Evolutionary conservation across 169 alveolate species (phyloP), one percentile per base, ranked within the genome.

Genomic region (Plasmodium gaboni): DNA sequence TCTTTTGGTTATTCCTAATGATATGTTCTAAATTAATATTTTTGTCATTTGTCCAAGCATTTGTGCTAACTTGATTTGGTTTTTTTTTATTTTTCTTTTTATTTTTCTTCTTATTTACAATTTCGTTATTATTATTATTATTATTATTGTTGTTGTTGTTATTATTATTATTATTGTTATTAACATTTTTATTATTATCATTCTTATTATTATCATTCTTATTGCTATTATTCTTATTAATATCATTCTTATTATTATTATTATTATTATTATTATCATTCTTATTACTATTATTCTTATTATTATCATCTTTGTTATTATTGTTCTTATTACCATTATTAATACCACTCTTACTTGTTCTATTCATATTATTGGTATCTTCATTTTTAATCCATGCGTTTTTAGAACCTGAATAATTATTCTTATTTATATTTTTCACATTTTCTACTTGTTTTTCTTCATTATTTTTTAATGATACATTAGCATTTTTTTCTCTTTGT

Each of bases 341-440:
- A 55, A 15, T 55, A 10, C 22, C 64, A 55, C 15, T 13, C 22
- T 15, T 13, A 55, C 17, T 2, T 13, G 64, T 8, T 15, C 17
- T 32, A 32, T 32, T 32, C 44, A 32, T 32, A 32, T 32, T 32
- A 32, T 32, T 32, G 44, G 9, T 32, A 32, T 8, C 44, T 32
- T 32, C 44, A 32, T 32, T 72, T 50, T 28, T 51, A 22, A 42
- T 60, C 10, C 48, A 38, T 13, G 10, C 55, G 12, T 17, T n/a
- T n/a, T 53, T 72, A 55, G 22, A 24, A 19, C 1, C 26, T 1
- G 19, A 19, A 9, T 59, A 17, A 50, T 72, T 46, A 44, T 22
- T 50, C 3, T 22, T 64, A 51, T 50, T 74, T 2, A 6, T 50
- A 59, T 74, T 57, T 9, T 67, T 74, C 73, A 57, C 26, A 26